Evolutionary conservation across 495 filamentous ascomycete genomes (phyloP).

Genomic region (Penicillium pancosmium): DNA sequence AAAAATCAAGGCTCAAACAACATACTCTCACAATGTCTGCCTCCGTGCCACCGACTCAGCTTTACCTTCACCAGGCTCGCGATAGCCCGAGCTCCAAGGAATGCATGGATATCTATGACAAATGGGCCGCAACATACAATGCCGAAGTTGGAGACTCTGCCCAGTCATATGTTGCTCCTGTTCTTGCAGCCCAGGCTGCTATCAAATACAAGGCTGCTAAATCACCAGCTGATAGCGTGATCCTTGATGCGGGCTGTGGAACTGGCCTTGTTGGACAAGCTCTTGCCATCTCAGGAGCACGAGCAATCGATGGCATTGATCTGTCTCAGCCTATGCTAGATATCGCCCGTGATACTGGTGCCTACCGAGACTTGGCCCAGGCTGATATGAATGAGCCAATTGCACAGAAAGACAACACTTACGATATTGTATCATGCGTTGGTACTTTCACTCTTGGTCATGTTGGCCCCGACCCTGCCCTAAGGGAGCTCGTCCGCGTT

Average conservation of each 20-base stretch:
- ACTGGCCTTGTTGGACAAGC: constrained; percentile 47
- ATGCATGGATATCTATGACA: constrained; percentile 45
- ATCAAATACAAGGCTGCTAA: constrained; percentile 23
- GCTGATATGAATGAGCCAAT: constrained; percentile 43
- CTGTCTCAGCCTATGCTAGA: constrained; percentile 46
- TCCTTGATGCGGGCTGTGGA: constrained; percentile 54
- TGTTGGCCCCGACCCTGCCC: constrained; percentile 46
- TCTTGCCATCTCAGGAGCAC: constrained; percentile 32
- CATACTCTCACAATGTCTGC: constrained; percentile 21
- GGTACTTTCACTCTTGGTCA: constrained; percentile 53
- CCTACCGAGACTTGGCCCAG: constrained; percentile 40
- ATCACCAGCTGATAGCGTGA: constrained; percentile 21
- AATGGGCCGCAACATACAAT: constrained; percentile 51
- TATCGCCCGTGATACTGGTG: constrained; percentile 40
- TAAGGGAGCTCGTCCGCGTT: constrained; percentile 45
- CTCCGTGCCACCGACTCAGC: constrained; percentile 18
- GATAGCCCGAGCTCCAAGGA: constrained; percentile 25
- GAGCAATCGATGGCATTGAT: constrained; percentile 47
- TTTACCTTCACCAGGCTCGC: constrained; percentile 33
- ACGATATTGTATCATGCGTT: constrained; percentile 48
- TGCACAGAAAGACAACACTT: constrained; percentile 31
- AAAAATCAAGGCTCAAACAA: not conserved
- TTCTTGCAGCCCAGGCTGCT: constrained; percentile 38
- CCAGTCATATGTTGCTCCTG: constrained; percentile 44
- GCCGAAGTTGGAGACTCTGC: constrained; percentile 39